Evolutionary conservation across 2,329 filamentous ascomycete species (phyloP).

Genomic region (Fusarium liriodendri): DNA sequence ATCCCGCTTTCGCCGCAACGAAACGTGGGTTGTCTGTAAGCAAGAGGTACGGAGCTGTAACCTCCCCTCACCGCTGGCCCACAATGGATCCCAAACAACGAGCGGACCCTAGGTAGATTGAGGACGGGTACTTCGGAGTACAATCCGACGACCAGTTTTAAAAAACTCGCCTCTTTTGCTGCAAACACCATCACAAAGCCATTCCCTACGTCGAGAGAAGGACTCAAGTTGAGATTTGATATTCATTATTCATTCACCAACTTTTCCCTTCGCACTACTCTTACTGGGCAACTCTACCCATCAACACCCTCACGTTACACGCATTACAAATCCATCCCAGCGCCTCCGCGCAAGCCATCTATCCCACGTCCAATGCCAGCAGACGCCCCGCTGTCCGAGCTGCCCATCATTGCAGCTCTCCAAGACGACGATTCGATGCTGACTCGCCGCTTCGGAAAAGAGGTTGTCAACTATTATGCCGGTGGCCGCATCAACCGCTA

Average conservation of each 20-base stretch:
- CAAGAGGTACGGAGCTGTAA: slow-evolving; percentile 10
- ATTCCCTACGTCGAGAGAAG: background rate
- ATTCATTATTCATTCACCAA: background rate
- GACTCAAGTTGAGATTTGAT: background rate
- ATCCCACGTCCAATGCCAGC: slow-evolving; percentile 41
- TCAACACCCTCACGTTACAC: background rate
- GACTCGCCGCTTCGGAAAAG: slow-evolving; percentile 80
- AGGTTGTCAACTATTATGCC: slow-evolving; percentile 87
- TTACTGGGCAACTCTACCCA: background rate
- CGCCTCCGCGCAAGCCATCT: slow-evolving; percentile 9
- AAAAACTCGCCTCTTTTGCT: slow-evolving; percentile 19
- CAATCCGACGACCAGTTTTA: slow-evolving; percentile 16
- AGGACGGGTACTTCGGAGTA: slow-evolving; percentile 25
- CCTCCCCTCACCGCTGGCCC: slow-evolving; percentile 30
- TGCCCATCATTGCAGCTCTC: slow-evolving; percentile 59
- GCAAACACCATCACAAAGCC: background rate
- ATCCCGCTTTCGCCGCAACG: slow-evolving; percentile 31
- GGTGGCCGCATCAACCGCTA: slow-evolving; percentile 82
- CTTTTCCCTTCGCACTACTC: background rate
- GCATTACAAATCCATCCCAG: slow-evolving; percentile 31
- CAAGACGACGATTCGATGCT: slow-evolving; percentile 72
- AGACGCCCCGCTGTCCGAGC: slow-evolving; percentile 45
- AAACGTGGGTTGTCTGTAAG: background rate
- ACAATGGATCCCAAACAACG: background rate
- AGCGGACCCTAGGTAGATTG: background rate